phyloP scores from a whole-genome alignment of 106 monocot genomes.

The Hemerocallis citrina region DNA sequence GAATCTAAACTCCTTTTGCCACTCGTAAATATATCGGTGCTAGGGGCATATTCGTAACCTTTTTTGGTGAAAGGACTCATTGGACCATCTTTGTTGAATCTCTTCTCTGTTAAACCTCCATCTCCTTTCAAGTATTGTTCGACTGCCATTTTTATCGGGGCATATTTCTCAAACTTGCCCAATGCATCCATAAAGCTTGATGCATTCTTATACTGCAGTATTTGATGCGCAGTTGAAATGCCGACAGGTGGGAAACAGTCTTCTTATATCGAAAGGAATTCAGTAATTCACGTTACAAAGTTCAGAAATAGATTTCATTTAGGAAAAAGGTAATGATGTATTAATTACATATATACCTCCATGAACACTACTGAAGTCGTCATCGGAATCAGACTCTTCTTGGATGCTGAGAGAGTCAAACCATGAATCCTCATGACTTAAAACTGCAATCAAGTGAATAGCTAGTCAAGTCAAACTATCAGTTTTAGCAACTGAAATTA shows the following conservation, averaged over 20 bases:
- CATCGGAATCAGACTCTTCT: constrained; percentile 75
- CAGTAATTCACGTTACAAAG: neutral
- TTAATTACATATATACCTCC: constrained; percentile 36
- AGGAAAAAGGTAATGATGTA: neutral
- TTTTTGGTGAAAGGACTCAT: neutral
- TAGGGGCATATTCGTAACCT: neutral
- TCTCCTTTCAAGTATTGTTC: neutral
- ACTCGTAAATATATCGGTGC: neutral
- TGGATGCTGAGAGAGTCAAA: constrained; percentile 71
- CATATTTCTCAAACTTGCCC: constrained; percentile 36
- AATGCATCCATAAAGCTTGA: constrained; percentile 40
- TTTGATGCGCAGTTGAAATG: constrained; percentile 7
- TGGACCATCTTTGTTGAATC: neutral
- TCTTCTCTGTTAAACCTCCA: neutral
- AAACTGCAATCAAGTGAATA: constrained; percentile 18
- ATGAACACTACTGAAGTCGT: constrained; percentile 68
- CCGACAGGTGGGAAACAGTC: constrained; percentile 12
- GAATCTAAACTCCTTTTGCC: constrained; percentile 11
- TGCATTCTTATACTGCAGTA: constrained; percentile 35
- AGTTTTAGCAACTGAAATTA: neutral
- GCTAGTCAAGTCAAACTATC: no score
- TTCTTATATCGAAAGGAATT: neutral
- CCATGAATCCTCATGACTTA: constrained; percentile 68
- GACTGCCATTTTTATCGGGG: no score
- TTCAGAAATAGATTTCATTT: neutral